Evolutionary conservation across 208 protist species (phyloP).

Genomic region (Wallacemonas sp.): DNA sequence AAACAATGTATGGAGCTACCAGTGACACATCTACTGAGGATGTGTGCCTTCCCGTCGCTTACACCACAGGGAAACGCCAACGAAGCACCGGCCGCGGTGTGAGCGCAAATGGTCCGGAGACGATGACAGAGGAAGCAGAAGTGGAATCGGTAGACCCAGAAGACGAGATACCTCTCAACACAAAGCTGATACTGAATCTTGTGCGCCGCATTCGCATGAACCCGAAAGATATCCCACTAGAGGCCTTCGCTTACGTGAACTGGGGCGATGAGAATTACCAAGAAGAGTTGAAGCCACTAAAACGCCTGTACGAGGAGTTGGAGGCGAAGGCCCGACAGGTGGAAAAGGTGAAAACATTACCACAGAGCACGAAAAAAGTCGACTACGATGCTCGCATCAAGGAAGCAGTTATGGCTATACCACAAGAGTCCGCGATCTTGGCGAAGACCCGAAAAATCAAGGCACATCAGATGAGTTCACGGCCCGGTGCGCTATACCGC

Average conservation of each 20-base stretch:
- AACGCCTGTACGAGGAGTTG: conserved; percentile 45
- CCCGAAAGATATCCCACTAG: conserved; percentile 21
- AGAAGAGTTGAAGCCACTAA: conserved; percentile 26
- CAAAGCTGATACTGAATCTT: conserved; percentile 44
- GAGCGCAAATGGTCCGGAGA: conserved; percentile 4
- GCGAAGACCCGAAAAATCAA: conserved; percentile 11
- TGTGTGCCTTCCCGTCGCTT: conserved; percentile 9
- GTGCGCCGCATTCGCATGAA: conserved; percentile 27
- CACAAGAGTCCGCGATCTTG: conserved; percentile 28
- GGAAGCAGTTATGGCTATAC: conserved; percentile 34
- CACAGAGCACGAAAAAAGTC: conserved; percentile 12
- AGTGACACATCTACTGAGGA: background rate
- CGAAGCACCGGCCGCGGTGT: background rate
- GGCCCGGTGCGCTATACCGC: background rate
- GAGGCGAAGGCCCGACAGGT: conserved; percentile 53
- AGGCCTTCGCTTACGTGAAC: conserved; percentile 42
- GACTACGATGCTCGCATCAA: conserved; percentile 25
- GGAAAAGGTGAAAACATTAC: conserved; percentile 13
- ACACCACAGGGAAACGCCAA: background rate
- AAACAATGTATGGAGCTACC: background rate
- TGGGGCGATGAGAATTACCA: conserved; percentile 54
- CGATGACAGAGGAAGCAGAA: background rate
- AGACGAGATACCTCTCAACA: conserved; percentile 42
- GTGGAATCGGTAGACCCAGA: conserved; percentile 16
- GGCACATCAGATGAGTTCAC: background rate